Percentiles rank a stretch among this genome's conserved stretches.
These are phyloP conservation scores for Aspergillus sclerotiicarbonarius DNA, from an alignment of 495 filamentous ascomycete species.

Conservation along the genomic window DNA sequence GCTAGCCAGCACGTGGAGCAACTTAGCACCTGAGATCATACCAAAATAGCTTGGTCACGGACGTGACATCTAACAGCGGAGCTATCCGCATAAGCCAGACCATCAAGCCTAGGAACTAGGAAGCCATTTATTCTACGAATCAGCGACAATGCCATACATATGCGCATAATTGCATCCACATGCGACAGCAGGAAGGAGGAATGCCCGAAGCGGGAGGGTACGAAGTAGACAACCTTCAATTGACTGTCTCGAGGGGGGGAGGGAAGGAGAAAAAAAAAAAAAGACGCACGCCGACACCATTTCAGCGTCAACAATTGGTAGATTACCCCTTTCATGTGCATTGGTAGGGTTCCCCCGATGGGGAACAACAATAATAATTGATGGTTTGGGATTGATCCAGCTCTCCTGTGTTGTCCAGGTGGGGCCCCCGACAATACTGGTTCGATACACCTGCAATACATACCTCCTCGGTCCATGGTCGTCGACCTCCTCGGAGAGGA, in stretches of 20 bases:
- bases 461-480: neutral
- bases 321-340: constrained; percentile 23
- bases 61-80: neutral
- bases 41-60: neutral
- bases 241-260: neutral
- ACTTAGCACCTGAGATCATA: neutral
- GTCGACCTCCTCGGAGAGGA: neutral
- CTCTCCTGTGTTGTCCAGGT: constrained; percentile 16
- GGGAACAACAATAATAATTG: constrained; percentile 1
- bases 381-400: constrained; percentile 2
- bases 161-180: neutral
- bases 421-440: constrained; percentile 7
- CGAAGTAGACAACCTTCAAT: neutral
- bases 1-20: neutral
- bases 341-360: constrained; percentile 10
- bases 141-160: neutral
- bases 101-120: neutral
- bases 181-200: neutral
- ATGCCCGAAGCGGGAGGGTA: neutral
- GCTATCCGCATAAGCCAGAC: neutral
- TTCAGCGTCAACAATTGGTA: constrained; percentile 1
- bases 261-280: neutral
- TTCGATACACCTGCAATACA: neutral
- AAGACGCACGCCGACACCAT: constrained; percentile 5
- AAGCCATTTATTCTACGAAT: neutral